Conservation (phyloP, 2,329 filamentous ascomycete genomes). For the Diaporthe citrichinensis region DNA sequence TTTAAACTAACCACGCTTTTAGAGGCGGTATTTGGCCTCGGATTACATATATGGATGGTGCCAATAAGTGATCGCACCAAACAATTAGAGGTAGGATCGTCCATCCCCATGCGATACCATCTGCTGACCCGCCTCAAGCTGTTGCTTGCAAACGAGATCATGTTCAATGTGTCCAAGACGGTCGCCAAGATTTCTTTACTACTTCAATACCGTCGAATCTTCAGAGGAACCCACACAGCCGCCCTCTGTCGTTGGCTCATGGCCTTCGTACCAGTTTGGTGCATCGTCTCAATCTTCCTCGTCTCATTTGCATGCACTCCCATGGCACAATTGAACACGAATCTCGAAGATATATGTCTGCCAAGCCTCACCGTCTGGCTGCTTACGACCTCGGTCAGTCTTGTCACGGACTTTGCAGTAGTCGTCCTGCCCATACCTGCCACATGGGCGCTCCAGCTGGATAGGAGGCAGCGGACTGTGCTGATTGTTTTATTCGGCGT, state of each 20-base stretch:
- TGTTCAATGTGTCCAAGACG: slow-evolving; percentile 53
- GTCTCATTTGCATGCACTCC: slow-evolving; percentile 49
- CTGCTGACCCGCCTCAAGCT: slow-evolving; percentile 42
- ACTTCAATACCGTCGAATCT: slow-evolving; percentile 57
- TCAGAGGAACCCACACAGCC: slow-evolving; percentile 47
- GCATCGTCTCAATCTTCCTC: slow-evolving; percentile 48
- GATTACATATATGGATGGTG: slow-evolving; percentile 47
- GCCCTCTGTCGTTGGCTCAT: slow-evolving; percentile 46
- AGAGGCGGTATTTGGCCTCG: slow-evolving; percentile 48
- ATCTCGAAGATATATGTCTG: slow-evolving; percentile 46
- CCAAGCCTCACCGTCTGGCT: slow-evolving; percentile 49
- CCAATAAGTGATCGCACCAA: slow-evolving; percentile 39
- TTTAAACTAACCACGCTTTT: background rate
- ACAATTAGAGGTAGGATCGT: slow-evolving; percentile 47
- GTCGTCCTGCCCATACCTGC: slow-evolving; percentile 48
- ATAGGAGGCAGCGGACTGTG: slow-evolving; percentile 45
- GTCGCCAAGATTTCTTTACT: slow-evolving; percentile 55
- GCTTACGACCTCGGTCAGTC: slow-evolving; percentile 48
- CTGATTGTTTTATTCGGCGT: slow-evolving; percentile 46
- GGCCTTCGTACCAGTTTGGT: slow-evolving; percentile 49
- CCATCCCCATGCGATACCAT: background rate
- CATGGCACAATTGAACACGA: slow-evolving; percentile 45
- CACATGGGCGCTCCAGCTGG: slow-evolving; percentile 45
- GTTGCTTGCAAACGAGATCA: slow-evolving; percentile 51
- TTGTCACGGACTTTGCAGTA: slow-evolving; percentile 48